A percentile compares a stretch with the other conserved stretches of the same genome.
Evolutionary conservation across 257 asterid species (phyloP).

Genomic region (Solanum chiquidenum): DNA sequence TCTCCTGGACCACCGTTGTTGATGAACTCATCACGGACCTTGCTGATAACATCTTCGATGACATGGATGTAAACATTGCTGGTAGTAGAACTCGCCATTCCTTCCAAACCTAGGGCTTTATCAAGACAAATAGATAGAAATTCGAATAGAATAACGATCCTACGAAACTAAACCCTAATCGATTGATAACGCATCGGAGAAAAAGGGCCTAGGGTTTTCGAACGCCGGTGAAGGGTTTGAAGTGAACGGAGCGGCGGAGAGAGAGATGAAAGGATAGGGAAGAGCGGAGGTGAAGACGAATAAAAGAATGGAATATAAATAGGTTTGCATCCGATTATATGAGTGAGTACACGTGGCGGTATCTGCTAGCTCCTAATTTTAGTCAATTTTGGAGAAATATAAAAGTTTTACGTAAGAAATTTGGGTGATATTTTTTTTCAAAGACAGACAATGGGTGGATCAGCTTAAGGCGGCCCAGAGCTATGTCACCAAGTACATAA

Average conservation of each 20-base stretch:
- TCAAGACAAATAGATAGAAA: background rate
- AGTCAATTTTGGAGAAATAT: background rate
- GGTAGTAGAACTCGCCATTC: slow-evolving; percentile 70
- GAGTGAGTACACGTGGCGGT: slow-evolving; percentile 20
- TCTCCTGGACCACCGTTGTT: slow-evolving; percentile 86
- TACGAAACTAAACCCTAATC: background rate
- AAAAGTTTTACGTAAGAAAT: background rate
- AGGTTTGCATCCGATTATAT: slow-evolving; percentile 43
- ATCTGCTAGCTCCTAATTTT: background rate
- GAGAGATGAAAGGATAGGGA: background rate
- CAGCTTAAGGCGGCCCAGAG: background rate
- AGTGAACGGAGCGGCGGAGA: background rate
- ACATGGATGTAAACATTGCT: slow-evolving; percentile 72
- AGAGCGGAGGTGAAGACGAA: slow-evolving; percentile 26
- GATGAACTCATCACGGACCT: slow-evolving; percentile 75
- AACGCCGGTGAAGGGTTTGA: slow-evolving; percentile 6
- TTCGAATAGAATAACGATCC: background rate
- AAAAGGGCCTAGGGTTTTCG: slow-evolving; percentile 12
- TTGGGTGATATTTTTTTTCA: background rate
- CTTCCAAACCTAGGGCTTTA: background rate
- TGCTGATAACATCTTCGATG: slow-evolving; percentile 87
- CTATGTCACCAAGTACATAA: background rate
- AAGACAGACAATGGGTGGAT: background rate
- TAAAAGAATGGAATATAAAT: slow-evolving; percentile 34
- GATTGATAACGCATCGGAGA: background rate